Conservation (phyloP, 306 rosid species). For the Lupinus albus region DNA sequence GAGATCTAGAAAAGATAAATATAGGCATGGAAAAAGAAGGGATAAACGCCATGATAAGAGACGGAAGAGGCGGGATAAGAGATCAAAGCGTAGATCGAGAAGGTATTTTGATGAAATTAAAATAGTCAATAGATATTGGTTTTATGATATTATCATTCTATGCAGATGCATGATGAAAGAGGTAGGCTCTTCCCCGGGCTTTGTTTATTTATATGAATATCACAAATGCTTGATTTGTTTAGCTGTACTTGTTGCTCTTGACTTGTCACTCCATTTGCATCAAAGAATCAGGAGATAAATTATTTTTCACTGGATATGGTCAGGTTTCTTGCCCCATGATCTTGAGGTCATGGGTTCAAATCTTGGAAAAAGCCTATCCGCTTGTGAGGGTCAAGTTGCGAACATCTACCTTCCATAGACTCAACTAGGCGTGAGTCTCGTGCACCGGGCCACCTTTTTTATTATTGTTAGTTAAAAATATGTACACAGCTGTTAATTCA, state of each 20-base stretch:
- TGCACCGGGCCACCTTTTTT: no score
- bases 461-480: no score
- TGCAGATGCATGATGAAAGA: background rate
- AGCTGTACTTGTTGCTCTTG: background rate
- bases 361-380: no score
- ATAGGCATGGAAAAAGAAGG: slow-evolving; percentile 64
- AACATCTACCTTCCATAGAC: no score
- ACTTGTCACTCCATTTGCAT: background rate
- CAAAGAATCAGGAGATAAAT: background rate
- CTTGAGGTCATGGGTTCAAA: no score
- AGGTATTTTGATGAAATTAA: slow-evolving; percentile 49
- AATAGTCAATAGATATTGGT: background rate
- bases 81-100: slow-evolving; percentile 70
- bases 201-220: background rate
- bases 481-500: background rate
- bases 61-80: slow-evolving; percentile 65
- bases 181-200: background rate
- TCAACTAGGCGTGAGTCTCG: no score
- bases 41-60: slow-evolving; percentile 73
- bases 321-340: no score
- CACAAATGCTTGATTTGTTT: background rate
- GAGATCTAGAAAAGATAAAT: slow-evolving; percentile 72
- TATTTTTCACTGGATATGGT: background rate
- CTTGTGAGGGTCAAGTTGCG: no score
- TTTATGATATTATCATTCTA: background rate